Conservation (phyloP, 768 basidiomycete genomes). For the Collybia sordida region DNA sequence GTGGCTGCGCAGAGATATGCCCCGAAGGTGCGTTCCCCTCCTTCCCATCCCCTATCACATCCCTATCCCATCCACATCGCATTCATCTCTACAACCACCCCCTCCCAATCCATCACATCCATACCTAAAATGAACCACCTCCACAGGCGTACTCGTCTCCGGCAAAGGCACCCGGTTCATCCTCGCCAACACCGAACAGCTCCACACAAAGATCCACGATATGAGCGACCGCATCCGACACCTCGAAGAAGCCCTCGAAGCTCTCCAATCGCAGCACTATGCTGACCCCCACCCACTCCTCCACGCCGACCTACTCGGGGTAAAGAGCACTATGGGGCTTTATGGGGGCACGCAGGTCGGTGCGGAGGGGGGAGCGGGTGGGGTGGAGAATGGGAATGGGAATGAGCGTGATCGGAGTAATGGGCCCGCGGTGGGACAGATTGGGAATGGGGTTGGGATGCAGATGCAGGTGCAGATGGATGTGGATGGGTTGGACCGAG, state of each 20-base stretch:
- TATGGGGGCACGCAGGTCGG: conserved; percentile 37
- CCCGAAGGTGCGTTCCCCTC: conserved; percentile 48
- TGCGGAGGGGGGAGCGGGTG: background rate
- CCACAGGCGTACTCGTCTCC: conserved; percentile 58
- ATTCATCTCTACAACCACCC: background rate
- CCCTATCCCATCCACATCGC: background rate
- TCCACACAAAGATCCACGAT: conserved; percentile 62
- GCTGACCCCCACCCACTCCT: conserved; percentile 50
- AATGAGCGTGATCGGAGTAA: background rate
- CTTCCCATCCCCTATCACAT: background rate
- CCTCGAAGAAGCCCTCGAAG: conserved; percentile 55
- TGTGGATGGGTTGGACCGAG: conserved; percentile 21
- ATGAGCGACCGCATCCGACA: conserved; percentile 67
- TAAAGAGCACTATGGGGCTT: conserved; percentile 57
- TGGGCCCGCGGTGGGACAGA: too few relatives aligned
- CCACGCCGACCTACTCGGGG: conserved; percentile 42
- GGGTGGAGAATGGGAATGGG: background rate
- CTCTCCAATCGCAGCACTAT: conserved; percentile 24
- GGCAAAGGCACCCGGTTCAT: conserved; percentile 69
- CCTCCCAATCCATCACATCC: background rate
- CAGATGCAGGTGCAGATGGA: conserved; percentile 17
- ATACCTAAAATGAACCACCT: background rate
- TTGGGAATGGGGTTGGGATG: too few relatives aligned
- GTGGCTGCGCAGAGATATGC: conserved; percentile 66
- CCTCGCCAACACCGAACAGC: conserved; percentile 65